A percentile compares a stretch with the other conserved stretches of the same genome.
Evolutionary conservation across 2,329 filamentous ascomycete species (phyloP).

Genomic region (Fusarium tuaranense): DNA sequence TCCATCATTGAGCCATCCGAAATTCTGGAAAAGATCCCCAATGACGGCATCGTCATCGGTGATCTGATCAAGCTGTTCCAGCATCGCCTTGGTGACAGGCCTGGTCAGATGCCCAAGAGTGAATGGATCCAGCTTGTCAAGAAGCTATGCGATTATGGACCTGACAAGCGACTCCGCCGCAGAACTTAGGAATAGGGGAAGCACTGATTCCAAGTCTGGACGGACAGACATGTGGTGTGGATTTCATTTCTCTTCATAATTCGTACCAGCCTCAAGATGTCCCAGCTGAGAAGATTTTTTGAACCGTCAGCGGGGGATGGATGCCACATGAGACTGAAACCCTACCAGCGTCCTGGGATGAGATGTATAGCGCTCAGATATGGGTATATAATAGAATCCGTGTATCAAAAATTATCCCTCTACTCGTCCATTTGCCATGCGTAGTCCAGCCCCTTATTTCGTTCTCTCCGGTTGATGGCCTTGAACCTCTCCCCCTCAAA

Average conservation of each 20-base stretch:
- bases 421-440: constrained; percentile 97
- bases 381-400: constrained; percentile 40
- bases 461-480: constrained; percentile 81
- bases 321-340: background rate
- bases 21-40: constrained; percentile 65
- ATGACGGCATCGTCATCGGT: constrained; percentile 66
- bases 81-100: constrained; percentile 63
- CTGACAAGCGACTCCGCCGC: constrained; percentile 64
- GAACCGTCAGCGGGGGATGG: constrained; percentile 3
- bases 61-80: constrained; percentile 67
- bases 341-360: background rate
- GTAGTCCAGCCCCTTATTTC: constrained; percentile 86
- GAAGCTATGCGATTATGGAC: constrained; percentile 63
- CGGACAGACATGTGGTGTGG: constrained; percentile 8
- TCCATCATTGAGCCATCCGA: constrained; percentile 61
- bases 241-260: constrained; percentile 11
- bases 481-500: constrained; percentile 96
- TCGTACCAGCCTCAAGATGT: background rate
- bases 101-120: constrained; percentile 62
- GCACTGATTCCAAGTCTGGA: constrained; percentile 4
- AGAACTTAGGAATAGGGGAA: constrained; percentile 46
- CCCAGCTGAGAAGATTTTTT: background rate
- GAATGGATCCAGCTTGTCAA: constrained; percentile 72
- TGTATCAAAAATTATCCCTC: constrained; percentile 26
- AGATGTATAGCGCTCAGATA: constrained; percentile 22